These are phyloP conservation scores for Phragmites australis DNA, from an alignment of 176 grass and related monocot species.

Conservation along the genomic window DNA sequence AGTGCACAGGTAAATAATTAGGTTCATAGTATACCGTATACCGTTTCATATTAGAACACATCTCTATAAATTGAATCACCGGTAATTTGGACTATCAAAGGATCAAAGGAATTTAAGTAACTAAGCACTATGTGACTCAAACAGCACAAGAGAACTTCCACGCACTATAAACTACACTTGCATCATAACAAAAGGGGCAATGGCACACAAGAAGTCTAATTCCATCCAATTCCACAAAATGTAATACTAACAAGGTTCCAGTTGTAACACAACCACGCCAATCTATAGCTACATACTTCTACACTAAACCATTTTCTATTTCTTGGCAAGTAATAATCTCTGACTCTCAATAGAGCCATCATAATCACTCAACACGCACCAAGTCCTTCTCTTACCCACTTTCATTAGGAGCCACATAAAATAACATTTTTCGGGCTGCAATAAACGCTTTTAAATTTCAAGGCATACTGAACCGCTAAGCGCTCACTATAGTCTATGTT, in stretches of 20 bases:
- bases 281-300: background rate
- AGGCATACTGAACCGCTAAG: background rate
- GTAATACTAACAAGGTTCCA: background rate
- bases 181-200: slow-evolving; percentile 13
- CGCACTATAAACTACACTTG: background rate
- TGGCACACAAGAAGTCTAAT: background rate
- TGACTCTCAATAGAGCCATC: background rate
- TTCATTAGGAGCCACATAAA: background rate
- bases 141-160: background rate
- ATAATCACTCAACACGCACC: background rate
- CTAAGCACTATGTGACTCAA: background rate
- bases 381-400: background rate
- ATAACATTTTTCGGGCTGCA: background rate
- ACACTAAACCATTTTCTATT: background rate
- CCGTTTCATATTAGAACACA: background rate
- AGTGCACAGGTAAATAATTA: background rate
- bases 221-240: background rate
- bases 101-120: background rate
- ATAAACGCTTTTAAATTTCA: background rate
- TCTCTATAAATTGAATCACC: background rate
- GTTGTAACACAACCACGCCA: background rate
- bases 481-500: no score
- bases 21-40: background rate
- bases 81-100: background rate
- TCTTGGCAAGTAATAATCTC: background rate